These are phyloP conservation scores for Aaosphaeria arxii DNA, from an alignment of 2,329 filamentous ascomycete species.

Conservation along the genomic window DNA sequence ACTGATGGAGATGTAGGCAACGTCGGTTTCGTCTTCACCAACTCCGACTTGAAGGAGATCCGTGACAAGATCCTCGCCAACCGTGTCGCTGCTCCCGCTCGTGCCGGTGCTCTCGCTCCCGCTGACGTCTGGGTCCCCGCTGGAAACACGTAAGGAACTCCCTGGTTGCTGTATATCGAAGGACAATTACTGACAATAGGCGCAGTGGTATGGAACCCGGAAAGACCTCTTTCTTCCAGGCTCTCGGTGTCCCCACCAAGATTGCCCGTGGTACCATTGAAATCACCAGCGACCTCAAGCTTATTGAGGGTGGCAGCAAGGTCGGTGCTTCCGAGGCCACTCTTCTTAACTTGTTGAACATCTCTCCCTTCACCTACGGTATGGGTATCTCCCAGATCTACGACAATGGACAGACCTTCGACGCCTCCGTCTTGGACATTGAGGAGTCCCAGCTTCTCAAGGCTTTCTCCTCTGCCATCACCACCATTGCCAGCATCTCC, in stretches of 20 bases:
- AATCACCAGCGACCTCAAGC: conserved; percentile 97
- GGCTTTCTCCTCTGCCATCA: conserved; percentile 75
- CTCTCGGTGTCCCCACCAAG: conserved; percentile 99
- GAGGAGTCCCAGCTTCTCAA: conserved; percentile 90
- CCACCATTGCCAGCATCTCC: conserved; percentile 85
- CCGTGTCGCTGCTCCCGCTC: conserved; percentile 95
- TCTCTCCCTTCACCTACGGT: conserved; percentile 78
- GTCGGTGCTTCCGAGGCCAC: conserved; percentile 99
- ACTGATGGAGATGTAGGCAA: conserved; percentile 57
- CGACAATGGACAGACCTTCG: conserved; percentile 94
- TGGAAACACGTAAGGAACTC: conserved; percentile 73
- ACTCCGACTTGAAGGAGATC: conserved; percentile 84
- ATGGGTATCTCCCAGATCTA: conserved; percentile 96
- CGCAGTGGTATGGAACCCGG: conserved; percentile 91
- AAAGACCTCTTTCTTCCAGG: conserved; percentile 99
- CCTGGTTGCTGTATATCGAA: neutral
- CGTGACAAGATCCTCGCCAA: conserved; percentile 94
- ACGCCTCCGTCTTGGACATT: conserved; percentile 82
- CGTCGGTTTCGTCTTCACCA: conserved; percentile 99
- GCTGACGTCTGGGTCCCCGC: conserved; percentile 91
- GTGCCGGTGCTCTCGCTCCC: conserved; percentile 95
- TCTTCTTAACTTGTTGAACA: conserved; percentile 99
- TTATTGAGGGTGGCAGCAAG: conserved; percentile 88
- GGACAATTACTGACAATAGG: conserved; percentile 10
- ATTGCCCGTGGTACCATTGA: conserved; percentile 99